Evolutionary conservation across 2,329 filamentous ascomycete species (phyloP).

Genomic region (Ambrosiella xylebori): DNA sequence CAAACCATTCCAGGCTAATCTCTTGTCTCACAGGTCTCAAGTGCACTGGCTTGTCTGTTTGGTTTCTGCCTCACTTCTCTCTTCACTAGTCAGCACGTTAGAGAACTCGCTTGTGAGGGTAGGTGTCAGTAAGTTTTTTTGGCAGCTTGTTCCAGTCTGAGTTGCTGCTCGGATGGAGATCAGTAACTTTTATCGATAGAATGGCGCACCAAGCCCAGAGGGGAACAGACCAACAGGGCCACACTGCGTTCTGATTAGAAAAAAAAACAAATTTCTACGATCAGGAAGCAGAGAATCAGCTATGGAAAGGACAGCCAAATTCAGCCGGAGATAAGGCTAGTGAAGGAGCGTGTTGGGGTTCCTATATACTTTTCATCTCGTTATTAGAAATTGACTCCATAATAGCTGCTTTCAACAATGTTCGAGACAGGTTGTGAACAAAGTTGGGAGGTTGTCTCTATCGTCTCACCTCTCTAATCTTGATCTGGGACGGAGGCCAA

Average conservation of each 20-base stretch:
- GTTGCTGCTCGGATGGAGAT: constrained; percentile 10
- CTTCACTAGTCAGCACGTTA: background rate
- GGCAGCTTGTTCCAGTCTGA: background rate
- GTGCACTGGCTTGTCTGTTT: background rate
- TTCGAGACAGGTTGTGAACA: background rate
- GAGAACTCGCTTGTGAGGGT: constrained; percentile 1
- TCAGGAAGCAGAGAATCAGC: background rate
- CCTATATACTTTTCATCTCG: too few species aligned
- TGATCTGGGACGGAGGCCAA: background rate
- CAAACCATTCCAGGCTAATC: background rate
- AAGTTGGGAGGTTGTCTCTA: background rate
- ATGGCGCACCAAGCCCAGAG: background rate
- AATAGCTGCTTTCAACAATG: too few species aligned
- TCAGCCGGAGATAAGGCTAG: too few species aligned
- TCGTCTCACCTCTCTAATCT: background rate
- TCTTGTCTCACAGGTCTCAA: background rate
- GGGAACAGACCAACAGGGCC: background rate
- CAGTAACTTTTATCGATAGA: constrained; percentile 5
- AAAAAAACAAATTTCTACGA: background rate
- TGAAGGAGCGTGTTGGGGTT: too few species aligned
- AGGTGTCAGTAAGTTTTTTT: constrained; percentile 8
- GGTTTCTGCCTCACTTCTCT: background rate
- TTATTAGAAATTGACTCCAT: too few species aligned
- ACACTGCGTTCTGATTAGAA: background rate
- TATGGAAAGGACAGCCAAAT: background rate